Evolutionary conservation across 371 early-diverging fungal species (phyloP).

Genomic region (Mycotypha africana): DNA sequence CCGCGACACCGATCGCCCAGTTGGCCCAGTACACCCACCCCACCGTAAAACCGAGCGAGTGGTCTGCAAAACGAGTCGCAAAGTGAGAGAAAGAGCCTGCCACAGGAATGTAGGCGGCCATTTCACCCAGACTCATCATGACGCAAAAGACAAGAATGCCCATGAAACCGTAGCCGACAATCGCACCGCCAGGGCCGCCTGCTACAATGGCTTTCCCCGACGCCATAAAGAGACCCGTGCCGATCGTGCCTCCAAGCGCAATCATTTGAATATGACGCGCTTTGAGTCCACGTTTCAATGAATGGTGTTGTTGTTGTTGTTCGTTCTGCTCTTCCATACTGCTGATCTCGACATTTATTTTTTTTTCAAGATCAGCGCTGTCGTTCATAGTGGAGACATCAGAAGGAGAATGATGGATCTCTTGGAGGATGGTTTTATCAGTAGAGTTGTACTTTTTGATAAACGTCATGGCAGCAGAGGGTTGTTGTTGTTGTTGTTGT

Average conservation of each 20-base stretch:
- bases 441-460: neutral
- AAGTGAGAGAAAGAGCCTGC: conserved; percentile 76
- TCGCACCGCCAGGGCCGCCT: conserved; percentile 72
- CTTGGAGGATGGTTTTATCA: too few species aligned
- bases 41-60: conserved; percentile 68
- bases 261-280: conserved; percentile 61
- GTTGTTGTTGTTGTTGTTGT: neutral
- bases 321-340: too few species aligned
- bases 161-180: conserved; percentile 61
- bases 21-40: conserved; percentile 75
- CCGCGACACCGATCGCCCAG: conserved; percentile 74
- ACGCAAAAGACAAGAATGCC: conserved; percentile 76
- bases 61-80: conserved; percentile 75
- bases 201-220: conserved; percentile 70
- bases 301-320: neutral
- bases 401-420: neutral
- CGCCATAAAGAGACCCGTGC: conserved; percentile 83
- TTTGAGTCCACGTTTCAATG: conserved; percentile 36
- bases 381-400: neutral
- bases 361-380: neutral
- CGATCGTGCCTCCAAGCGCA: conserved; percentile 58
- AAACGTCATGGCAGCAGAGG: neutral
- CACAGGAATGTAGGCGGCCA: conserved; percentile 77
- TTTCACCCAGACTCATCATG: conserved; percentile 76
- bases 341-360: too few species aligned